Evolutionary conservation across 257 asterid species (phyloP), one percentile per base, ranked within the genome.

Genomic region (Leptodermis oblonga): DNA sequence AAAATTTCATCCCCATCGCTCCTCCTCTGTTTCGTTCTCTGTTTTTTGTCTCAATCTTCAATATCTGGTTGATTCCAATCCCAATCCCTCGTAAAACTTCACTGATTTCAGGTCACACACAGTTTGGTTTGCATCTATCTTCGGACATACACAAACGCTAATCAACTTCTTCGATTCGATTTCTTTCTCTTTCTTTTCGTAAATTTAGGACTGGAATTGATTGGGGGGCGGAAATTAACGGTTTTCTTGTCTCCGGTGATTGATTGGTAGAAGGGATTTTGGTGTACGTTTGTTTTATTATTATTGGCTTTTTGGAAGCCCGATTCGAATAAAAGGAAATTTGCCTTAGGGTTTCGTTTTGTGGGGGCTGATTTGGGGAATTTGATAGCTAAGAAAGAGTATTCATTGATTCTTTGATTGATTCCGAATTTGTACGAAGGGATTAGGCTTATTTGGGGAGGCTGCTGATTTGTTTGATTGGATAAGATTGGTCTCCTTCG

Each of bases 261-360:
- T 48, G 1, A 46, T 48, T 17, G 25, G 25, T 20, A 0, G 54
- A 48, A 18, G 54, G 54, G 20, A 48, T 48, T 46, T 46, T 41
- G 1, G 10, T 10, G 10, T 41, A 41, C 45, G 45, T 70, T 61
- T 33, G 66, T 62, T 72, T 33, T 28, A 0, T 4, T 43, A 11
- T 1, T 14, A 2, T 48, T 17, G 5, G 17, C 20, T 48, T 48
- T 17, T 48, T 18, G 0, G 15, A 48, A 0, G 15, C 54, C 54
- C 15, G 52, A 8, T 46, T 46, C 3, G 20, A 46, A 6, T 46
- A 46, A 46, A 46, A 2, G 18, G 52, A 17, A 46, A 46, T 70
- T 39, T 36, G 33, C 52, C 53, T 51, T 70, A 78, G 80, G 81
- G 81, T 82, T 80, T 66, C 30, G 4, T 46, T 17, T 46, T 20